Evolutionary conservation across 2,329 filamentous ascomycete genomes (phyloP).

Genomic region (Ophiostoma triangulosporum): DNA sequence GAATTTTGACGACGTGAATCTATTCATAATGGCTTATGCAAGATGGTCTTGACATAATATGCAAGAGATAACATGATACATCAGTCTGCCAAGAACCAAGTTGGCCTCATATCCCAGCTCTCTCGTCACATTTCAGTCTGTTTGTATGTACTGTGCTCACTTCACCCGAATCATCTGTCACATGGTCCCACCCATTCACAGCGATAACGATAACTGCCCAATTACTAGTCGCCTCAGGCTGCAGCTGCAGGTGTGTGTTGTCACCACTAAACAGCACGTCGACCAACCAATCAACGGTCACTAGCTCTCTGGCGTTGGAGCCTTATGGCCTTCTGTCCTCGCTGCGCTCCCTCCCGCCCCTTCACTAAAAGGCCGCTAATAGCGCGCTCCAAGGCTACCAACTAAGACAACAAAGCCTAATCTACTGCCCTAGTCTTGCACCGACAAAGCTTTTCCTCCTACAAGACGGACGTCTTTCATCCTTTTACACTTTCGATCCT

Average conservation of each 20-base stretch:
- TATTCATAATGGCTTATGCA: too few species aligned
- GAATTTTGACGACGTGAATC: too few species aligned
- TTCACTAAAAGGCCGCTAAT: not conserved
- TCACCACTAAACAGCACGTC: not conserved
- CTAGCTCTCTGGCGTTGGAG: not conserved
- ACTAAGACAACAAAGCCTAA: not conserved
- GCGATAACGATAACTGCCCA: constrained; percentile 2
- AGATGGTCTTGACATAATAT: too few species aligned
- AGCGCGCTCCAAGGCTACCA: not conserved
- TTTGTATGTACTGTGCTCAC: not conserved
- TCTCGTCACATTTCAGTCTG: too few species aligned
- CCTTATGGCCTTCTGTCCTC: not conserved
- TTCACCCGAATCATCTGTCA: not conserved
- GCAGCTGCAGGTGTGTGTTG: constrained; percentile 2
- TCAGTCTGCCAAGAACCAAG: too few species aligned
- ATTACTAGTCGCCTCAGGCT: constrained; percentile 1
- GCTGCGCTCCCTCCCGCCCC: not conserved
- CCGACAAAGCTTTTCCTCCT: not conserved
- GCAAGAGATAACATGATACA: too few species aligned
- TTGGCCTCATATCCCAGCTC: too few species aligned
- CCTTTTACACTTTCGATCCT: not conserved
- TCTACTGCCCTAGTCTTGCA: too few species aligned
- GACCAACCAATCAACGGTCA: not conserved
- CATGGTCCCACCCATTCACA: too few species aligned
- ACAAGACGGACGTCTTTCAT: not conserved